Conservation (phyloP, 169 alveolate species). For the Plasmodium fragile region DNA sequence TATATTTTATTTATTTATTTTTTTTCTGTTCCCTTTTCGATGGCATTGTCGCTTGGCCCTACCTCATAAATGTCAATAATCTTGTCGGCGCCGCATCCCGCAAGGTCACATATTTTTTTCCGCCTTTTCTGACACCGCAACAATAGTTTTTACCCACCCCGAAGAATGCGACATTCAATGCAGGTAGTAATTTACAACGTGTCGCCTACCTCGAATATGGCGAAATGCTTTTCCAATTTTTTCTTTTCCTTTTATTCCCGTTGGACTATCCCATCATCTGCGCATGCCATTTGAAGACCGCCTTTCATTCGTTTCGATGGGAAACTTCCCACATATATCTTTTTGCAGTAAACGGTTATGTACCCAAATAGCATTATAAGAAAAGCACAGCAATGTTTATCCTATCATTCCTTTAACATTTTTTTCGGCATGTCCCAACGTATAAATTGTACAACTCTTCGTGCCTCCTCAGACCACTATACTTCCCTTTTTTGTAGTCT, state of each 20-base stretch:
- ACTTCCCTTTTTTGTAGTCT: neutral
- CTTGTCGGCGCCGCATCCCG: neutral
- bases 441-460: neutral
- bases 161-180: neutral
- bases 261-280: neutral
- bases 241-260: neutral
- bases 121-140: neutral
- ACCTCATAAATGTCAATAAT: neutral
- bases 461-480: neutral
- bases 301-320: neutral
- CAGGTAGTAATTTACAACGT: neutral
- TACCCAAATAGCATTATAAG: neutral
- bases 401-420: neutral
- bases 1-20: no score
- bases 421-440: neutral
- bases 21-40: neutral
- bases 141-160: neutral
- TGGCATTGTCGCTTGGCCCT: neutral
- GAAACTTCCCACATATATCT: neutral
- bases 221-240: neutral
- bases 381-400: neutral
- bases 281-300: neutral
- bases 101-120: neutral
- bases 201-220: neutral
- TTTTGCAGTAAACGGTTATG: neutral